Evolutionary conservation across 768 basidiomycete genomes (phyloP), one percentile per base, ranked within the genome.

Genomic region (Naganishia vishniacii): DNA sequence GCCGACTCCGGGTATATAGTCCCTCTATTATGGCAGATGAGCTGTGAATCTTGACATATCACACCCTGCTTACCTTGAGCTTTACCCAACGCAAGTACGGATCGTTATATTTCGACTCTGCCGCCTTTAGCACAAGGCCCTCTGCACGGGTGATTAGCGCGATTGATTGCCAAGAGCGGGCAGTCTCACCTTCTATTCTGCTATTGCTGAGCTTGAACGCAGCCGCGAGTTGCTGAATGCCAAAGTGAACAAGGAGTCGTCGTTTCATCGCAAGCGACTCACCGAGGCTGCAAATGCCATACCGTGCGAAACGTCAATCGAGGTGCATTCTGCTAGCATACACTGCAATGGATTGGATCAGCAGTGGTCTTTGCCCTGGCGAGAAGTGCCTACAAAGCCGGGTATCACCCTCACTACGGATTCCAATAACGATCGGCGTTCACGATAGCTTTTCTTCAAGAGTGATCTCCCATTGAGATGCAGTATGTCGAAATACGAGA

Each of bases 401-500:
- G 81, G 81, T n/a, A 83, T 80, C 9, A 75, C 71, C 1, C 70
- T 70, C 40, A 93, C 79, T 8, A 85, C 65, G 1, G 77, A 70
- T 72, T 91, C 86, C 16, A 95, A 82, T 3, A 82, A 72, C 16
- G 75, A 74, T 29, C 89, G 83, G 13, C 92, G 84, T 8, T 78
- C 68, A 0, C 76, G 73, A 70, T 93, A 93, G 0, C 85, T 76
- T 3, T 72, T 72, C 12, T 80, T 77, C 7, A 89, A 68, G 12
- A 89, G 78, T 8, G 82, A 85, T 37, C 74, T 69, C n/a, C 78
- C 83, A 68, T 91, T 84, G 0, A 90, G 78, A n/a, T 82, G 73
- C 6, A 95, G 81, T 15, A 93, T 70, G 70, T 95, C 92, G 71
- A 93, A 95, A 79, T 91, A 93, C 13, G 91, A 86, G 18, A 94